A percentile compares a stretch with the other conserved stretches of the same genome.
Evolutionary conservation across 1,139 yeast species (phyloP).

Genomic region (Kodamaea alishanica): DNA sequence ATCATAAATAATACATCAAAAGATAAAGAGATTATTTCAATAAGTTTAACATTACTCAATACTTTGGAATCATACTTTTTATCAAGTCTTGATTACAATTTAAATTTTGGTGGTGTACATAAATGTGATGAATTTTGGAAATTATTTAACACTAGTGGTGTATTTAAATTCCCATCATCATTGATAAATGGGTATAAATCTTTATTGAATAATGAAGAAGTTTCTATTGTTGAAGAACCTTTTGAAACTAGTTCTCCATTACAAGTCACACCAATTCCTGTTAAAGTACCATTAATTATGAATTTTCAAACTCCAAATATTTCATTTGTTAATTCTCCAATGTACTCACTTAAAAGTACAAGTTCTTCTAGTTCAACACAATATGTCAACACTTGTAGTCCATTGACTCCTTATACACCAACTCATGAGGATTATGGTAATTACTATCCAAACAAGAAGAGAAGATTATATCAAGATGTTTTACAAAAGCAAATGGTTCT

Average conservation of each 20-base stretch:
- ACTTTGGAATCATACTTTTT: conserved; percentile 31
- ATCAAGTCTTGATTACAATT: conserved; percentile 26
- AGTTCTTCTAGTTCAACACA: not conserved
- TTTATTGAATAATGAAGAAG: conserved; percentile 4
- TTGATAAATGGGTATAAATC: conserved; percentile 9
- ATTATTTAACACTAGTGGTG: conserved; percentile 7
- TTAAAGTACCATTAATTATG: too few species aligned
- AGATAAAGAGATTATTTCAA: conserved; percentile 6
- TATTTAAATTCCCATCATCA: conserved; percentile 21
- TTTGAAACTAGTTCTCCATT: too few species aligned
- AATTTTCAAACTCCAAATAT: conserved; percentile 1
- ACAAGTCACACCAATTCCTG: too few species aligned
- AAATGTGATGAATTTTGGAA: conserved; percentile 27
- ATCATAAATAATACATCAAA: conserved; percentile 14
- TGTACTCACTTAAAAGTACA: not conserved
- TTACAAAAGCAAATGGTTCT: not conserved
- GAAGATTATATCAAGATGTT: conserved; percentile 10
- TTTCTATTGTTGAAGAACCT: too few species aligned
- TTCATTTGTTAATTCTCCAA: conserved; percentile 1
- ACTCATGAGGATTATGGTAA: conserved; percentile 8
- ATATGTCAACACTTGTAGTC: conserved; percentile 3
- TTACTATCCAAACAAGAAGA: conserved; percentile 11
- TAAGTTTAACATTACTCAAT: conserved; percentile 23
- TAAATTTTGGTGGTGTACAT: conserved; percentile 24
- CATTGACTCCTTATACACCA: conserved; percentile 17